Base-by-base conservation (phyloP, 78 protist genomes). In the Paulinella micropora region DNA sequence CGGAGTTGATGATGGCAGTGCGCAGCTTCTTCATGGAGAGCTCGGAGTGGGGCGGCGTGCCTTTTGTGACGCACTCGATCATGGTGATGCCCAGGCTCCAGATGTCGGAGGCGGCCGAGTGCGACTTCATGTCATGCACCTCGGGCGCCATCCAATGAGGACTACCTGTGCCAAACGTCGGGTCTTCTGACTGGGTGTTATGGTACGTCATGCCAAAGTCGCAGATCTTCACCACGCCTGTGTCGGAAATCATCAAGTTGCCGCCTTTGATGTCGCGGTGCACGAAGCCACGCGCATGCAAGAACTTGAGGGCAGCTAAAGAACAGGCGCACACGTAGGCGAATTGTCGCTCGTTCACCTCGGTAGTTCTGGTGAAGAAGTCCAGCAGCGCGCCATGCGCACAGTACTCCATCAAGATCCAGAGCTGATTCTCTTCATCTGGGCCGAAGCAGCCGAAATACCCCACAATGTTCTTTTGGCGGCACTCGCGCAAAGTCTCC, bases 31-130 rank as follows among this genome's bases (percentile, higher is more conserved):
- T 93, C 83, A 98, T 98, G 77, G 93, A 95, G 41, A 94, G 34
- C 29, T 96, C 94, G 1, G 97, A 92, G 87, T 93, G 87, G 0
- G 99, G 99, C 34, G 99, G 98, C 32, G 69, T 87, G 3, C 98
- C 99, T 36, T 89, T 92, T n/a, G n/a, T n/a, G 34, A 98, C 98
- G 89, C 98, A 90, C 67, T 97, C 99, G 39, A 97, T 93, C 2
- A 97, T 97, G 1, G 99, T 97, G 92, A 97, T 97, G 39, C 99
- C 99, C 90, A 98, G 94, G 35, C 95, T 91, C 99, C 99, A 98
- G 39, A 98, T 95, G 92, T 98, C 99, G 1, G 99, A 98, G 38
- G 0, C 85, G 9, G 37, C 87, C 88, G 91, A 93, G 37, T 95
- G 90, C 0, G 94, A 92, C 31, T 86, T 39, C 31, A n/a, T n/a